phyloP scores from a whole-genome alignment of 75 land plant species.

The Gnetum montanum region DNA sequence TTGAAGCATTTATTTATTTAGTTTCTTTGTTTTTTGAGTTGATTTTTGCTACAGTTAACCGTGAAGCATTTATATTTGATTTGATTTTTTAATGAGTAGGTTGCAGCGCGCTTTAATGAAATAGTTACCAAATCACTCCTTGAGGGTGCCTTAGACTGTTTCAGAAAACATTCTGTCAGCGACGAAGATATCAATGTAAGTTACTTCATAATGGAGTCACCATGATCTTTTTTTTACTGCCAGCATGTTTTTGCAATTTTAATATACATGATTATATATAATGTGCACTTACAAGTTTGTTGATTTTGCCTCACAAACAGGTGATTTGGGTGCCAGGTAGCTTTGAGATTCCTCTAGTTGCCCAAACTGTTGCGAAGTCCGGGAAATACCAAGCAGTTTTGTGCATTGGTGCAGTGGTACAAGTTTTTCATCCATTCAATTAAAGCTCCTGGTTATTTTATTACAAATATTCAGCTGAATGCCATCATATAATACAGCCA shows the following conservation, averaged over 20 bases:
- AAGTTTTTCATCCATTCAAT: neutral
- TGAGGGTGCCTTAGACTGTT: conserved; percentile 82
- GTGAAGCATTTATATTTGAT: neutral
- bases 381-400: conserved; percentile 64
- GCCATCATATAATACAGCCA: too few species aligned
- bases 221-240: neutral
- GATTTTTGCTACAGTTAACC: neutral
- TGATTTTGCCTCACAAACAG: too few species aligned
- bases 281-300: too few species aligned
- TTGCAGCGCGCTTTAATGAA: conserved; percentile 91
- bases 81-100: conserved; percentile 26
- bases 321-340: conserved; percentile 93
- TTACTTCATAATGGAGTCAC: too few species aligned
- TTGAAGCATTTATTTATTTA: neutral
- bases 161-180: conserved; percentile 57
- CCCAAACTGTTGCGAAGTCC: conserved; percentile 60
- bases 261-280: neutral
- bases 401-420: conserved; percentile 97
- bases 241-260: neutral
- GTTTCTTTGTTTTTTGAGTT: neutral
- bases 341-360: conserved; percentile 87
- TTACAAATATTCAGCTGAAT: too few species aligned
- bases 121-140: conserved; percentile 68
- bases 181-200: conserved; percentile 83
- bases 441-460: too few species aligned